Evolutionary conservation across 2,329 filamentous ascomycete genomes (phyloP).

Genomic region (Acephala macrosclerotiorum): DNA sequence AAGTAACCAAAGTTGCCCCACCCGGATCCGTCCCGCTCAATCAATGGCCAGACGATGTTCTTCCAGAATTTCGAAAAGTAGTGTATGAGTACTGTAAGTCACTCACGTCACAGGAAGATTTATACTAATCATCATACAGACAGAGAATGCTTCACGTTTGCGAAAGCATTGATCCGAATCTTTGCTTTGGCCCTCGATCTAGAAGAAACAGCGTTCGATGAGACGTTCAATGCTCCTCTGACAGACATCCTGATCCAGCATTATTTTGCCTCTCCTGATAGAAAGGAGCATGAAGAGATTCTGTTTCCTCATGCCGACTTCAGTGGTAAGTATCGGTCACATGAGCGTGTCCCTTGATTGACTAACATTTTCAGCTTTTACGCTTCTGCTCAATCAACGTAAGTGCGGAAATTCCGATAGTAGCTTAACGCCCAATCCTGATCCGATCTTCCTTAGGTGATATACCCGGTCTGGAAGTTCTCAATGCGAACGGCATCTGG

Average conservation of each 20-base stretch:
- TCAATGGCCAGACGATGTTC: conserved; percentile 17
- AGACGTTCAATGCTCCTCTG: conserved; percentile 11
- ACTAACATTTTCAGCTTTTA: conserved; percentile 1
- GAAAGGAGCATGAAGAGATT: conserved; percentile 9
- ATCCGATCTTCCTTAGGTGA: background rate
- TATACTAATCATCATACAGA: background rate
- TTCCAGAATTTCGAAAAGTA: conserved; percentile 16
- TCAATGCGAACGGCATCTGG: conserved; percentile 18
- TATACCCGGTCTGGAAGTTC: conserved; percentile 15
- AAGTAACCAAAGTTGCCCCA: conserved; percentile 6
- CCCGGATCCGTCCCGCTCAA: conserved; percentile 13
- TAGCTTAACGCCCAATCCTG: too few species aligned
- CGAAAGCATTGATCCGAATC: conserved; percentile 9
- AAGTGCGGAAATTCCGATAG: too few species aligned
- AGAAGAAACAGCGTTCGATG: conserved; percentile 11
- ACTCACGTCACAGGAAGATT: background rate
- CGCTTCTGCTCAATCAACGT: background rate
- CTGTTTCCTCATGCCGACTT: conserved; percentile 15
- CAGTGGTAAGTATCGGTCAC: background rate
- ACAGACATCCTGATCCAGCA: conserved; percentile 12
- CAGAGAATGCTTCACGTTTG: conserved; percentile 10
- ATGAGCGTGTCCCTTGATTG: too few species aligned
- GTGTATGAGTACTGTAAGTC: conserved; percentile 17
- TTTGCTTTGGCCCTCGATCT: conserved; percentile 17
- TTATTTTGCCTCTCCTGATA: conserved; percentile 12